A percentile compares a stretch with the other conserved stretches of the same genome.
phyloP scores from a whole-genome alignment of 1,284 basidiomycete species.

The Cryptococcus sp. region DNA sequence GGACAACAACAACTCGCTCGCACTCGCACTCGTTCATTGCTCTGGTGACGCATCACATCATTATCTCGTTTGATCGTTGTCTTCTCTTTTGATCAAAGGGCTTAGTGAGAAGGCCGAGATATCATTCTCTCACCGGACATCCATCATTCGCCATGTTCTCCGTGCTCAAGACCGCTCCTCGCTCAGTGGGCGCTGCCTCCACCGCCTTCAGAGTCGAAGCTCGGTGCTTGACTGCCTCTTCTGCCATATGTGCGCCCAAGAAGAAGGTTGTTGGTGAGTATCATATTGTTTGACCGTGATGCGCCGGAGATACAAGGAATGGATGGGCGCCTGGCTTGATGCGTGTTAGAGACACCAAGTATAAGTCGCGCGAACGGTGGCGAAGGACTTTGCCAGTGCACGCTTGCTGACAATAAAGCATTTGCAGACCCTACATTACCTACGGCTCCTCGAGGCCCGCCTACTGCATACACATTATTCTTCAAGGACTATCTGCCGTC shows the following conservation, averaged over 20 bases:
- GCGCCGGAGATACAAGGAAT: not conserved
- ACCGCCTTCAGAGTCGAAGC: too few species aligned
- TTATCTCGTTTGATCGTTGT: too few species aligned
- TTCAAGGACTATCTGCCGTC: constrained; percentile 20
- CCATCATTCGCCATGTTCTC: too few species aligned
- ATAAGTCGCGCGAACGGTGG: not conserved
- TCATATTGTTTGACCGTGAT: not conserved
- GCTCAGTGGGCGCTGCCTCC: too few species aligned
- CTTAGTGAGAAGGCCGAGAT: too few species aligned
- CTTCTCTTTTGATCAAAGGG: too few species aligned
- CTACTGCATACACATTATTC: constrained; percentile 33
- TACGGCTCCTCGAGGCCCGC: constrained; percentile 19
- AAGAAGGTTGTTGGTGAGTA: constrained; percentile 63
- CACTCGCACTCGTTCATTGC: not conserved
- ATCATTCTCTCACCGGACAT: too few species aligned
- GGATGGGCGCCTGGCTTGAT: not conserved
- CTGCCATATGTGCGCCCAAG: constrained; percentile 32
- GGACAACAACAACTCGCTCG: not conserved
- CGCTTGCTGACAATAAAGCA: not conserved
- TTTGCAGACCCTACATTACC: constrained; percentile 23
- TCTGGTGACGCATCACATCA: too few species aligned
- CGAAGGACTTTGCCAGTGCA: too few species aligned
- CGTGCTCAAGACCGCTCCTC: too few species aligned
- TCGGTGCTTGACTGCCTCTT: not conserved
- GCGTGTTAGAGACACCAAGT: too few species aligned